Percentiles rank a stretch among this genome's conserved stretches.
These are phyloP conservation scores for Keithomyces neogunnii DNA, from an alignment of 2,329 filamentous ascomycete species.

Conservation along the genomic window DNA sequence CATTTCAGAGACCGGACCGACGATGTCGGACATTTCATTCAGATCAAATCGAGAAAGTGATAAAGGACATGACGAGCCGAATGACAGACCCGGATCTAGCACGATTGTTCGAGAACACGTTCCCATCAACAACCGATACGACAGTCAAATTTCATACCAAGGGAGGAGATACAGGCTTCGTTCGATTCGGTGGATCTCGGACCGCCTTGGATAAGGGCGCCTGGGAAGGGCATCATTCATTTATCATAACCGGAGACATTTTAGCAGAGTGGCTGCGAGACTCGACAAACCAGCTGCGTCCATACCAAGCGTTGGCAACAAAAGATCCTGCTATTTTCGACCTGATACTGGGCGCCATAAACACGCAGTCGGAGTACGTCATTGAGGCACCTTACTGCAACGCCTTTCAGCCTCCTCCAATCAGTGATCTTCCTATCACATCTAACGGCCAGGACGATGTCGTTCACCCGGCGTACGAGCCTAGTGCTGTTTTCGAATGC, in stretches of 20 bases:
- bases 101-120: conserved; percentile 89
- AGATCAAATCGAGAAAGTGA: conserved; percentile 78
- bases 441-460: conserved; percentile 74
- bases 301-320: conserved; percentile 78
- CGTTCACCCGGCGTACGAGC: conserved; percentile 83
- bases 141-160: conserved; percentile 82
- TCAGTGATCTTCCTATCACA: conserved; percentile 62
- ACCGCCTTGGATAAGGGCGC: conserved; percentile 40
- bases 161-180: conserved; percentile 34
- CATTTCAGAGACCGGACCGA: conserved; percentile 74
- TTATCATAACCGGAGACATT: conserved; percentile 90
- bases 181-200: conserved; percentile 22
- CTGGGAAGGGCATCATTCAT: conserved; percentile 83
- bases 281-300: conserved; percentile 85
- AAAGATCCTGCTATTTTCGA: conserved; percentile 71
- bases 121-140: conserved; percentile 77
- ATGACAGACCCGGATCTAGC: conserved; percentile 84
- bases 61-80: conserved; percentile 67
- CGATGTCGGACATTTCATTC: conserved; percentile 88
- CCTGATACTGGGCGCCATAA: conserved; percentile 86
- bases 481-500: conserved; percentile 85
- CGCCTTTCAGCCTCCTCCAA: conserved; percentile 89
- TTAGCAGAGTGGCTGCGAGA: conserved; percentile 89
- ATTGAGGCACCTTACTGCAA: conserved; percentile 96
- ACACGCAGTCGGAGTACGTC: conserved; percentile 91